These are phyloP conservation scores for Leishmania arabica DNA, from an alignment of 208 protist genomes.

Conservation along the genomic window DNA sequence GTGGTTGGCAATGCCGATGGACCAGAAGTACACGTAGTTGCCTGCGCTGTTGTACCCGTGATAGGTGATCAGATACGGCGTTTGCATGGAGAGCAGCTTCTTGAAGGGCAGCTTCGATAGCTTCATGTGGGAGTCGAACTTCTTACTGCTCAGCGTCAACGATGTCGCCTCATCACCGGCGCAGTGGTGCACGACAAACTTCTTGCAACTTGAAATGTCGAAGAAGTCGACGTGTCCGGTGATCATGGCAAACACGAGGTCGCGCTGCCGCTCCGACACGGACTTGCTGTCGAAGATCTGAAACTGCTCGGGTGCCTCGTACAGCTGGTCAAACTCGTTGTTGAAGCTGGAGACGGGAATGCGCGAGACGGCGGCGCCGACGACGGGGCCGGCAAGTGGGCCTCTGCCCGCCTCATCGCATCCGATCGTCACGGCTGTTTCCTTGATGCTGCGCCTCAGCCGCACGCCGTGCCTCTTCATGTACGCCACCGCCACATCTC, in stretches of 20 bases:
- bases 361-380: slow-evolving; percentile 85
- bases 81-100: slow-evolving; percentile 87
- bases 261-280: slow-evolving; percentile 70
- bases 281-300: slow-evolving; percentile 91
- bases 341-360: slow-evolving; percentile 89
- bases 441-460: slow-evolving; percentile 83
- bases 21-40: slow-evolving; percentile 91
- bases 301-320: slow-evolving; percentile 79
- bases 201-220: slow-evolving; percentile 56
- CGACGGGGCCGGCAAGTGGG: slow-evolving; percentile 88
- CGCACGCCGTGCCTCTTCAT: slow-evolving; percentile 76
- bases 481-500: slow-evolving; percentile 43
- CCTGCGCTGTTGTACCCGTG: slow-evolving; percentile 75
- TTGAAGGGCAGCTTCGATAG: slow-evolving; percentile 81
- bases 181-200: slow-evolving; percentile 85
- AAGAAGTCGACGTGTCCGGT: slow-evolving; percentile 83
- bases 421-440: slow-evolving; percentile 86
- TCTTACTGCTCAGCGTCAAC: slow-evolving; percentile 39
- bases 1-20: slow-evolving; percentile 89
- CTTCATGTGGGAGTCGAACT: slow-evolving; percentile 57
- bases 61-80: slow-evolving; percentile 83
- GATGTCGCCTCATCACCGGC: slow-evolving; percentile 54
- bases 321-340: slow-evolving; percentile 77
- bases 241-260: slow-evolving; percentile 82
- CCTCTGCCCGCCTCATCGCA: slow-evolving; percentile 91